phyloP scores from a whole-genome alignment of 768 basidiomycete genomes.

The Tricholoma sp. region DNA sequence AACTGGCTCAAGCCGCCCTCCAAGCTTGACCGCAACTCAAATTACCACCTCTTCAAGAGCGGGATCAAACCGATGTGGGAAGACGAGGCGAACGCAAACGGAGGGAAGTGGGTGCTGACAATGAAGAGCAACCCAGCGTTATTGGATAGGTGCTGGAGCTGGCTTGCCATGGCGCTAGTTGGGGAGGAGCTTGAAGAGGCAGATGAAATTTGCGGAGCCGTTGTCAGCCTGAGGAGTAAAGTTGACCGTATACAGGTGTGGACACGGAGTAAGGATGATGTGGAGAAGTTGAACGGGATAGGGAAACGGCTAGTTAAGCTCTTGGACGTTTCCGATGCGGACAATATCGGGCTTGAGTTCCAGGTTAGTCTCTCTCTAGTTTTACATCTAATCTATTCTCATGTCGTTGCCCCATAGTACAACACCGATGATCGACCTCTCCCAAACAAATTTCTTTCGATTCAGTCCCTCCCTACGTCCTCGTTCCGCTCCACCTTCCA shows the following conservation, averaged over 20 bases:
- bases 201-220: constrained; percentile 78
- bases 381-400: neutral
- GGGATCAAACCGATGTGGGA: constrained; percentile 99
- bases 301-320: constrained; percentile 79
- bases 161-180: constrained; percentile 88
- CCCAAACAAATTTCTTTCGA: constrained; percentile 77
- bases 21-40: constrained; percentile 81
- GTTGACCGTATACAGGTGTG: constrained; percentile 91
- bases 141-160: constrained; percentile 85
- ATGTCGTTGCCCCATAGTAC: constrained; percentile 40
- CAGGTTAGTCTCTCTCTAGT: constrained; percentile 48
- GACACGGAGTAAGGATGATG: constrained; percentile 82
- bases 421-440: constrained; percentile 85
- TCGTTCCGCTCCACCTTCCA: constrained; percentile 68
- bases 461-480: constrained; percentile 63
- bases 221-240: constrained; percentile 82
- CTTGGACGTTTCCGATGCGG: constrained; percentile 78
- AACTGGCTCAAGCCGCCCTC: constrained; percentile 94
- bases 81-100: constrained; percentile 84
- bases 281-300: constrained; percentile 78
- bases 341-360: constrained; percentile 85
- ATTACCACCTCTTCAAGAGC: constrained; percentile 93
- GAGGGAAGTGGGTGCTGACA: constrained; percentile 93
- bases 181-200: constrained; percentile 75
- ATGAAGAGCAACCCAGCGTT: constrained; percentile 79